phyloP scores from a whole-genome alignment of 768 basidiomycete species.

The Boletus bicolor region DNA sequence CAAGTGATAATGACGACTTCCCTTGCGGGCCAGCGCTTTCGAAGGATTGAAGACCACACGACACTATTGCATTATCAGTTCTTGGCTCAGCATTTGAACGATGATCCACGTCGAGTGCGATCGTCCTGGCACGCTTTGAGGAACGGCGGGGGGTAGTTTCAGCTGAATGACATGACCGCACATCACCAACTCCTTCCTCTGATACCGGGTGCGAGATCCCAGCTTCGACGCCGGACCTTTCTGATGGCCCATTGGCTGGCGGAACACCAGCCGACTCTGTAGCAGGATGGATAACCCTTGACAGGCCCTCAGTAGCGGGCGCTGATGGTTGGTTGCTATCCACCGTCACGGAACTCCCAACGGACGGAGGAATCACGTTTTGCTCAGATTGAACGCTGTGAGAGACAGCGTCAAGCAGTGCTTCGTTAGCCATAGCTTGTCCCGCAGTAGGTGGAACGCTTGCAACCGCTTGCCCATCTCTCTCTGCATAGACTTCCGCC shows the following conservation, averaged over 20 bases:
- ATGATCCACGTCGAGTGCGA: background rate
- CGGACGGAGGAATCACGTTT: background rate
- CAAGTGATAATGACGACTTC: background rate
- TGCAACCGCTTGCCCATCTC: background rate
- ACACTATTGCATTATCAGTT: background rate
- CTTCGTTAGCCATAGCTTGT: background rate
- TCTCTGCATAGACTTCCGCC: background rate
- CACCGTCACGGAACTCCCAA: background rate
- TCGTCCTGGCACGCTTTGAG: slow-evolving; percentile 4
- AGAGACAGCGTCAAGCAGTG: background rate
- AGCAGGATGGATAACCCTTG: background rate
- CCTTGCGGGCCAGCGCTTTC: background rate
- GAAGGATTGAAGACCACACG: background rate
- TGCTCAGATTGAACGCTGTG: background rate
- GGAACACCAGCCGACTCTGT: background rate
- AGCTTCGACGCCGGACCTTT: background rate
- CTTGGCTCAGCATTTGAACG: background rate
- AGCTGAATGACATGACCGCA: background rate
- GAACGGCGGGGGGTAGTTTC: background rate
- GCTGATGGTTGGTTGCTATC: background rate
- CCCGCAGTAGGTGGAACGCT: background rate
- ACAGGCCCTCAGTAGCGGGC: background rate
- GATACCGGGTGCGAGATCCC: background rate
- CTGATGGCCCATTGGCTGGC: background rate
- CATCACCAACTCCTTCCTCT: background rate